Evolutionary conservation across 805 yeast species (phyloP).

Genomic region (Spathaspora sp.): DNA sequence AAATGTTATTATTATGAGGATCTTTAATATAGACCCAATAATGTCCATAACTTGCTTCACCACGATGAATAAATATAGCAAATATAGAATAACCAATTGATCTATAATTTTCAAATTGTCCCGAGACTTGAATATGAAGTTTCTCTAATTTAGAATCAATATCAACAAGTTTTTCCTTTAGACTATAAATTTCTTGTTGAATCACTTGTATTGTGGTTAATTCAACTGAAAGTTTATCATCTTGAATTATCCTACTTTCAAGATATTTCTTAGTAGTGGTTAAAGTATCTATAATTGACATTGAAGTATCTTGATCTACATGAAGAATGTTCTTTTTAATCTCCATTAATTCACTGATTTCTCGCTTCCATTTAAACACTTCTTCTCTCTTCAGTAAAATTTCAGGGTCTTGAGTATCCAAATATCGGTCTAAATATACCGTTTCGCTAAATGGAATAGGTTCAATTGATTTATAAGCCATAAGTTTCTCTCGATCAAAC

Average conservation of each 20-base stretch:
- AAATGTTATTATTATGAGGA: slow-evolving; percentile 55
- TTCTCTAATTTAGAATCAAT: slow-evolving; percentile 40
- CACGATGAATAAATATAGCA: slow-evolving; percentile 92
- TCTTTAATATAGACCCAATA: slow-evolving; percentile 95
- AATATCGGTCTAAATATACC: slow-evolving; percentile 82
- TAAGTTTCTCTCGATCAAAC: slow-evolving; percentile 68
- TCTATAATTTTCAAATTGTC: slow-evolving; percentile 60
- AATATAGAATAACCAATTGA: slow-evolving; percentile 76
- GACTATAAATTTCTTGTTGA: slow-evolving; percentile 39
- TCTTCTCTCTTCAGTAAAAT: slow-evolving; percentile 53
- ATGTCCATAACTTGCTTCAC: slow-evolving; percentile 95
- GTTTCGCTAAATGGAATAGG: slow-evolving; percentile 78
- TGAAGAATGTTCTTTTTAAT: slow-evolving; percentile 41
- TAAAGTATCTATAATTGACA: slow-evolving; percentile 40
- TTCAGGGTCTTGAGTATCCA: slow-evolving; percentile 61
- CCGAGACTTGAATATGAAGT: slow-evolving; percentile 47
- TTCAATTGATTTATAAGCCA: slow-evolving; percentile 78
- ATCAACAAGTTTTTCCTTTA: slow-evolving; percentile 43
- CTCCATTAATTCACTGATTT: slow-evolving; percentile 40
- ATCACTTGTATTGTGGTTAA: slow-evolving; percentile 48
- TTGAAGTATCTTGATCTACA: slow-evolving; percentile 34
- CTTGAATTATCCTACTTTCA: slow-evolving; percentile 34
- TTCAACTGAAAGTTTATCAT: slow-evolving; percentile 33
- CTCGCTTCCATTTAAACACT: slow-evolving; percentile 60
- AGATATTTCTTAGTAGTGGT: slow-evolving; percentile 57